Conservation (phyloP, 2,329 filamentous ascomycete genomes). For the Aspergillus arachidicola region DNA sequence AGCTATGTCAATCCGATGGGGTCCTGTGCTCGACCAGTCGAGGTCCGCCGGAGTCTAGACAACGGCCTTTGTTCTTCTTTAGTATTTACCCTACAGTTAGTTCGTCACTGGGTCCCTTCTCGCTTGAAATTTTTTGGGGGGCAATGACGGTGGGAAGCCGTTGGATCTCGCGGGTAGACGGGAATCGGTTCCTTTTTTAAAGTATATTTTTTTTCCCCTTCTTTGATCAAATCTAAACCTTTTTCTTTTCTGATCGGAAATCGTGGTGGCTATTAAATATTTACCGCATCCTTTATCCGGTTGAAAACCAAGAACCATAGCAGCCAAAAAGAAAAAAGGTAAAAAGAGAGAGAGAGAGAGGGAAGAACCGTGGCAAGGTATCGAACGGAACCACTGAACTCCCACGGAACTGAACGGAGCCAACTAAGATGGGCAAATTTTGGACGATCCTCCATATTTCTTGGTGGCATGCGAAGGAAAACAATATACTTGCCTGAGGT, state of each 20-base stretch:
- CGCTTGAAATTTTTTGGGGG: background rate
- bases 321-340: background rate
- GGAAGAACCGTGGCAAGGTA: constrained; percentile 14
- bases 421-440: constrained; percentile 1
- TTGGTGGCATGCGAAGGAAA: background rate
- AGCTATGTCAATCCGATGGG: constrained; percentile 15
- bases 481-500: background rate
- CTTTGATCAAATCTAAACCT: constrained; percentile 6
- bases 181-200: constrained; percentile 1
- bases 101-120: constrained; percentile 1
- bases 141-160: constrained; percentile 10
- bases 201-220: background rate
- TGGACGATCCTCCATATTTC: constrained; percentile 4
- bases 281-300: background rate
- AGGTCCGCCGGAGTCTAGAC: constrained; percentile 28
- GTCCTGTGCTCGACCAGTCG: constrained; percentile 23
- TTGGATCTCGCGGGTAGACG: constrained; percentile 8
- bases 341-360: background rate
- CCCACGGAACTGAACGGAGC: constrained; percentile 15
- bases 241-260: constrained; percentile 2
- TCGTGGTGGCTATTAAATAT: background rate
- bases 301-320: background rate
- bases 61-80: constrained; percentile 1
- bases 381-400: constrained; percentile 15
- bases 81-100: background rate